Base-by-base conservation (phyloP, 331 rosid species). In the Quercus lobata region DNA sequence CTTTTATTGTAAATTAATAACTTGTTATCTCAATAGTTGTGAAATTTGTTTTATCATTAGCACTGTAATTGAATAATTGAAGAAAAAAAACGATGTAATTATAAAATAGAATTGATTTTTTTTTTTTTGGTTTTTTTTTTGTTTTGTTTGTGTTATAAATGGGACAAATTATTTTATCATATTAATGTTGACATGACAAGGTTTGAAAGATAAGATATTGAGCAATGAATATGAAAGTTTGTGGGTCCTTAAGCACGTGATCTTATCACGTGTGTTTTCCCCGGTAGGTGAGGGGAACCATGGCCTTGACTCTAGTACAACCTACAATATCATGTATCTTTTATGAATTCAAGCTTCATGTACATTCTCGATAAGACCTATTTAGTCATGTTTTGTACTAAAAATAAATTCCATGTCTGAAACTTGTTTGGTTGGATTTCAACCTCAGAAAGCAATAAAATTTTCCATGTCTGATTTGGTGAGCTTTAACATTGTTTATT, bases 161-260 rank as follows among this genome's bases (percentile, higher is more conserved):
- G 52, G 63, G 66, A 71, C 61, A 22, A 15, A 3, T 18, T 68
- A 61, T 80, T 15, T 56, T 27, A 76, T 80, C 46, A 54, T 62
- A 19, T 58, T 75, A 75, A 44, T 21, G 62, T 69, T 32, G 16
- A 61, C 57, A 19, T 78, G 79, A 78, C 71, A 9, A 56, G 46
- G 60, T 57, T 76, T 71, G 74, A 68, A 65, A 35, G 72, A 79
- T 58, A 49, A 21, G 41, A 5, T 32, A 21, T 72, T 32, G 32
- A 52, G 21, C 34, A 57, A 46, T 53, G 25, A 74, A 7, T 53
- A 27, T 27, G 79, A 61, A 25, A 61, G 46, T 73, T 76, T 69
- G 85, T 81, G 77, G 88, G 83, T 54, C 83, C 82, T 78, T 34
- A 21, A 17, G 68, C 88, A 81, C 57, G 80, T 84, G 88, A 78